phyloP scores from a whole-genome alignment of 192 early-diverging fungal genomes.

The Geranomyces michiganensis region DNA sequence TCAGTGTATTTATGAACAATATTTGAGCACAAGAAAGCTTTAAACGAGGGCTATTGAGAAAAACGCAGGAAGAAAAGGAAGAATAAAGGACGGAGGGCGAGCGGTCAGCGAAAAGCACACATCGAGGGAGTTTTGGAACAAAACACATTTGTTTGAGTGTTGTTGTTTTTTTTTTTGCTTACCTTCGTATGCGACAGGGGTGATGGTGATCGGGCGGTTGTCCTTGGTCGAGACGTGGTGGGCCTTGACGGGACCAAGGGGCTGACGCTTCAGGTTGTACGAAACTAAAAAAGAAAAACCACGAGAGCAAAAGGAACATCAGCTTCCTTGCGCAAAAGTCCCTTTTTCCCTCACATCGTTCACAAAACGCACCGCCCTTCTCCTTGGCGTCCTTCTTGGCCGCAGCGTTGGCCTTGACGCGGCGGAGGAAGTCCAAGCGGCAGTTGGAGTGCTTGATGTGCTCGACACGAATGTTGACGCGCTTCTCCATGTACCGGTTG shows the following conservation, averaged over 20 bases:
- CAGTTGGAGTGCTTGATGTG: slow-evolving; percentile 99
- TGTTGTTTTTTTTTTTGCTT: neutral
- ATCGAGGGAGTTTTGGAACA: too few species aligned
- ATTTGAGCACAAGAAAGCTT: too few species aligned
- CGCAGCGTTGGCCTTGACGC: slow-evolving; percentile 94
- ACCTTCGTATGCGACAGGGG: slow-evolving; percentile 92
- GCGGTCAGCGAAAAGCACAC: too few species aligned
- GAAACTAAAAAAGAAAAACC: slow-evolving; percentile 41
- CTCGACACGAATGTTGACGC: slow-evolving; percentile 97
- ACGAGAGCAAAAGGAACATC: too few species aligned
- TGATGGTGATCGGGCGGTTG: slow-evolving; percentile 91
- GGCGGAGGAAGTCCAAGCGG: slow-evolving; percentile 94
- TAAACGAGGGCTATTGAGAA: too few species aligned
- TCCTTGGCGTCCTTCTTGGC: slow-evolving; percentile 82
- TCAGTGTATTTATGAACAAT: too few species aligned
- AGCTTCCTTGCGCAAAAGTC: too few species aligned
- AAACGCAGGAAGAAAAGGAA: too few species aligned
- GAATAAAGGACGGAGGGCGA: too few species aligned
- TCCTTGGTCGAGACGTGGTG: slow-evolving; percentile 85
- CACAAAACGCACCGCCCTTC: slow-evolving; percentile 63
- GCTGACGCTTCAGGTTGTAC: slow-evolving; percentile 88
- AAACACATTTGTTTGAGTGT: too few species aligned
- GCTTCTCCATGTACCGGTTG: slow-evolving; percentile 98
- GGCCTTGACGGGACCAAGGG: slow-evolving; percentile 82
- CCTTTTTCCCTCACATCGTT: neutral